phyloP scores from a whole-genome alignment of 306 rosid genomes.

The Cucurbita maxima region DNA sequence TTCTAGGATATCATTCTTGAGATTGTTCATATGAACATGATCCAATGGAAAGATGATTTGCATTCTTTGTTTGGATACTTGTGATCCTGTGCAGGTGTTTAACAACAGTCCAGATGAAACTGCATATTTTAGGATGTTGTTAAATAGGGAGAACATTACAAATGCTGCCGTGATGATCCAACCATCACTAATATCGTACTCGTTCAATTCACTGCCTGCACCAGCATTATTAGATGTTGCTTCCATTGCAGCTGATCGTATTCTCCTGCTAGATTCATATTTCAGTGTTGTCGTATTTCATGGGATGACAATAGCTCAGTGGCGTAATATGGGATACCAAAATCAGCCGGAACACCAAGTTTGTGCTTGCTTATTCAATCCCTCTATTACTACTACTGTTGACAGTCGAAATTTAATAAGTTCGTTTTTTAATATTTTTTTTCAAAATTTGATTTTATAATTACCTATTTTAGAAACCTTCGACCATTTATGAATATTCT shows the following conservation, averaged over 20 bases:
- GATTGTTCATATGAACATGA: background rate
- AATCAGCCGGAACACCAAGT: conserved; percentile 80
- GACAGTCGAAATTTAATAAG: background rate
- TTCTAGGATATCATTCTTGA: background rate
- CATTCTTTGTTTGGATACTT: background rate
- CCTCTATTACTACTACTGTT: background rate
- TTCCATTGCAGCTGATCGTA: conserved; percentile 75
- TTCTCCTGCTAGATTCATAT: conserved; percentile 82
- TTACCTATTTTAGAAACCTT: background rate
- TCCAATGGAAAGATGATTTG: background rate
- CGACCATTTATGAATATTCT: background rate
- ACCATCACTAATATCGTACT: conserved; percentile 76
- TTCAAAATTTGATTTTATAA: background rate
- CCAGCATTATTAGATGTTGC: conserved; percentile 93
- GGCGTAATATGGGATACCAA: conserved; percentile 98
- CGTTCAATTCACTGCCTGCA: conserved; percentile 74
- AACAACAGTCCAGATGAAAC: conserved; percentile 99
- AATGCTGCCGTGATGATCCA: conserved; percentile 98
- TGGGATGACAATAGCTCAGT: conserved; percentile 96
- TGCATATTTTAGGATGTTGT: conserved; percentile 86
- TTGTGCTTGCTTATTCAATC: conserved; percentile 13
- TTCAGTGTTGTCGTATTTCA: conserved; percentile 90
- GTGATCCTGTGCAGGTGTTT: conserved; percentile 54
- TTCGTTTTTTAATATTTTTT: background rate
- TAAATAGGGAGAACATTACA: conserved; percentile 78